Conservation (phyloP, 441 rosid species). For the Erysimum cheiri region DNA sequence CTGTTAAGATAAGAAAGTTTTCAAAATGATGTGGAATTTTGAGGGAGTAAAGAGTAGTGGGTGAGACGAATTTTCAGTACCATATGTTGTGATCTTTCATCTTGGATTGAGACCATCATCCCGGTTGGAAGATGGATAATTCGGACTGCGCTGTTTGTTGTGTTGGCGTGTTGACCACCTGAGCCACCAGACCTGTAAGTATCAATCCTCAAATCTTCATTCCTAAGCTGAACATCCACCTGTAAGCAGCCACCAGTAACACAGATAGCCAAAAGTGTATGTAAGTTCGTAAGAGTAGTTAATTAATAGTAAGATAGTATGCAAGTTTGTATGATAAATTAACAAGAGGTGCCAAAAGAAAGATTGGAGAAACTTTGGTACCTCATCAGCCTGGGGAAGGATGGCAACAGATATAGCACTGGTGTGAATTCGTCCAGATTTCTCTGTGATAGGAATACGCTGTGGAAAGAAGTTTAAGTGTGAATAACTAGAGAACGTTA, state of each 20-base stretch:
- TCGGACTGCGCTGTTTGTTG: slow-evolving; percentile 96
- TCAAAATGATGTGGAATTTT: background rate
- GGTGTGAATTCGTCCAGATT: slow-evolving; percentile 90
- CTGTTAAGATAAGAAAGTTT: slow-evolving; percentile 45
- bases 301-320: background rate
- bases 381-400: slow-evolving; percentile 99
- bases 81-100: slow-evolving; percentile 97
- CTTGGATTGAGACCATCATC: slow-evolving; percentile 85
- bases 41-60: background rate
- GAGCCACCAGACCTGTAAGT: slow-evolving; percentile 93
- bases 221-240: slow-evolving; percentile 91
- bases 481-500: slow-evolving; percentile 27
- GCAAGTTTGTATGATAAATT: background rate
- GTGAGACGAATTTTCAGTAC: slow-evolving; percentile 45
- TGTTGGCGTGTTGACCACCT: slow-evolving; percentile 97
- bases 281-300: background rate
- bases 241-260: slow-evolving; percentile 45
- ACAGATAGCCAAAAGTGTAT: slow-evolving; percentile 22
- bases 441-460: slow-evolving; percentile 97
- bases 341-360: background rate
- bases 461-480: slow-evolving; percentile 51
- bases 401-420: slow-evolving; percentile 96
- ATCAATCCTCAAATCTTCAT: slow-evolving; percentile 91
- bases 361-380: slow-evolving; percentile 38
- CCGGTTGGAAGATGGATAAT: slow-evolving; percentile 82